These are phyloP conservation scores for Batrachochytrium dendrobatidis DNA, from an alignment of 371 early-diverging fungal species.

Conservation along the genomic window DNA sequence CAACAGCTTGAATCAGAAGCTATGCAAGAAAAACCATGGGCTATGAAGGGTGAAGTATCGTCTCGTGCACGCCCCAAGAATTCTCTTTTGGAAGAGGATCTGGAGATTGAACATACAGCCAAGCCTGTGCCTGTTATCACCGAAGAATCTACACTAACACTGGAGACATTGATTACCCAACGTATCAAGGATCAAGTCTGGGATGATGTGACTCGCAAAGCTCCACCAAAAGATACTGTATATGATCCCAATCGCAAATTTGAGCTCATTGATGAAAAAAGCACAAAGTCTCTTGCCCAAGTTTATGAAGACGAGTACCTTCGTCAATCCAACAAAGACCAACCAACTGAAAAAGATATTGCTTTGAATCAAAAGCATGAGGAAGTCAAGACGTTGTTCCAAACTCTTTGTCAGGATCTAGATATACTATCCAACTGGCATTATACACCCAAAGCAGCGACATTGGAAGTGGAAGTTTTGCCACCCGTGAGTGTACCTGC, in stretches of 20 bases:
- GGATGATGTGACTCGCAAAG: constrained; percentile 87
- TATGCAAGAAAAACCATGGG: constrained; percentile 79
- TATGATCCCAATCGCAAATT: constrained; percentile 72
- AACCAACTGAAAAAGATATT: constrained; percentile 59
- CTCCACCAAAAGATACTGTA: constrained; percentile 58
- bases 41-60: constrained; percentile 74
- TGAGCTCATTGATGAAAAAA: constrained; percentile 74
- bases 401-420: constrained; percentile 65
- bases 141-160: constrained; percentile 74
- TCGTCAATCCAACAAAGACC: constrained; percentile 46
- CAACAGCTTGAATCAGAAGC: constrained; percentile 78
- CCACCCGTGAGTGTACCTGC: constrained; percentile 68
- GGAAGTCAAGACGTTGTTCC: constrained; percentile 69
- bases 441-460: constrained; percentile 65
- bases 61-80: constrained; percentile 78
- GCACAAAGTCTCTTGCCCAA: constrained; percentile 80
- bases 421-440: constrained; percentile 91
- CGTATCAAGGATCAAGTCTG: constrained; percentile 77
- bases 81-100: constrained; percentile 86
- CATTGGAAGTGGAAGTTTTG: constrained; percentile 55
- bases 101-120: constrained; percentile 84
- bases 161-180: constrained; percentile 89
- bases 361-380: constrained; percentile 65
- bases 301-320: constrained; percentile 87
- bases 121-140: constrained; percentile 94